These are phyloP conservation scores for Beauveria sp. DNA, from an alignment of 2,329 filamentous ascomycete species.

Conservation along the genomic window DNA sequence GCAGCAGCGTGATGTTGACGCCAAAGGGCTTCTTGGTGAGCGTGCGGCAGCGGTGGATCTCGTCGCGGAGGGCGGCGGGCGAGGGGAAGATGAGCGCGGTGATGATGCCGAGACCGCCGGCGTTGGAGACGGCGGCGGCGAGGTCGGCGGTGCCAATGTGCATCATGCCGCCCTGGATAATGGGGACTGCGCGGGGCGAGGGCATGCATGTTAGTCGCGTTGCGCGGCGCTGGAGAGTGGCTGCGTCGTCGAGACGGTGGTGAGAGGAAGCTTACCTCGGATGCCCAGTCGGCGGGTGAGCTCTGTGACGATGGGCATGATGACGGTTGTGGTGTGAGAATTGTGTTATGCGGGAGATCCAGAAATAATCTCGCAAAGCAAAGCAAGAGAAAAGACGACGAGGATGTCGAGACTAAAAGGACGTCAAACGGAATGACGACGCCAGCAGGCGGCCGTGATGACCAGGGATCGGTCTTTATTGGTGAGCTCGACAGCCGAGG, in stretches of 20 bases:
- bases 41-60: conserved; percentile 78
- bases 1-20: conserved; percentile 92
- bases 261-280: conserved; percentile 28
- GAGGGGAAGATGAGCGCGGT: conserved; percentile 88
- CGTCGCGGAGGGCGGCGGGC: conserved; percentile 83
- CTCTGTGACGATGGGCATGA: conserved; percentile 51
- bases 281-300: conserved; percentile 52
- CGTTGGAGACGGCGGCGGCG: conserved; percentile 68
- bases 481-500: conserved; percentile 3
- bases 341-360: not conserved
- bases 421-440: not conserved
- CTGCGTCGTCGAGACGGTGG: not conserved
- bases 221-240: not conserved
- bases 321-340: conserved; percentile 14
- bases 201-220: not conserved
- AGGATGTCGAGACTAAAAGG: not conserved
- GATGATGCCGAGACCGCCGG: conserved; percentile 75
- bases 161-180: conserved; percentile 85
- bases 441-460: not conserved
- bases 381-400: not conserved
- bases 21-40: conserved; percentile 78
- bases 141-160: conserved; percentile 77
- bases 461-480: conserved; percentile 11
- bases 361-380: not conserved
- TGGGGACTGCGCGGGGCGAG: conserved; percentile 48